phyloP scores from a whole-genome alignment of 2,329 filamentous ascomycete species.

The Beauveria scarabaeidicola region DNA sequence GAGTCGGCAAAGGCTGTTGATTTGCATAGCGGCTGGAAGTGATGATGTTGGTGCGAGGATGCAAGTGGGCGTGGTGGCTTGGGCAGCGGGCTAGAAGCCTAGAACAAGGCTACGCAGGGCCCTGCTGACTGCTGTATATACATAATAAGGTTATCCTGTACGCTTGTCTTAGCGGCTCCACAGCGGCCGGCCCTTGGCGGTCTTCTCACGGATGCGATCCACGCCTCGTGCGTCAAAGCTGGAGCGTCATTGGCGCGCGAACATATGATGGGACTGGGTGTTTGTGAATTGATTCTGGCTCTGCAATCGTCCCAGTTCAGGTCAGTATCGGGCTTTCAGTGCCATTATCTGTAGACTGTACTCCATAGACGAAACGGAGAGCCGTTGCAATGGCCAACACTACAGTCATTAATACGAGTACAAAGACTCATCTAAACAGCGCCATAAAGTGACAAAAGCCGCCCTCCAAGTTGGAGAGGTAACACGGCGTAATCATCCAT shows the following conservation, averaged over 20 bases:
- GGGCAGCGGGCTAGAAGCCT: no score
- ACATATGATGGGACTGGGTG: neutral
- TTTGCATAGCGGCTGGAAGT: neutral
- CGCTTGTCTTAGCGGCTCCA: constrained; percentile 1
- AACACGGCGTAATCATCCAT: neutral
- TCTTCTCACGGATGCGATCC: neutral
- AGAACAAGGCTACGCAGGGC: neutral
- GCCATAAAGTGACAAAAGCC: neutral
- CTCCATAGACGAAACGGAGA: neutral
- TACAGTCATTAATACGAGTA: neutral
- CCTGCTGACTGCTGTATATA: no score
- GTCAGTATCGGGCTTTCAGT: neutral
- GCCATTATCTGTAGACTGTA: neutral
- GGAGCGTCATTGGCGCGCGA: neutral
- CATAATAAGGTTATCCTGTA: constrained; percentile 7
- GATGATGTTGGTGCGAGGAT: neutral
- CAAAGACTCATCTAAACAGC: no score
- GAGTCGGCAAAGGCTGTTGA: neutral
- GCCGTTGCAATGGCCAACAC: no score
- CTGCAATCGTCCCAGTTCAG: neutral
- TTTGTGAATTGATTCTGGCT: neutral
- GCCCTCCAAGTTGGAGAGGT: neutral
- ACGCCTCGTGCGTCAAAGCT: constrained; percentile 4
- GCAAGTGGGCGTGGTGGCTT: neutral
- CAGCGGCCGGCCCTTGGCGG: neutral